Evolutionary conservation across 495 filamentous ascomycete species (phyloP), one percentile per base, ranked within the genome.

Genomic region (Penicillium paradoxum): DNA sequence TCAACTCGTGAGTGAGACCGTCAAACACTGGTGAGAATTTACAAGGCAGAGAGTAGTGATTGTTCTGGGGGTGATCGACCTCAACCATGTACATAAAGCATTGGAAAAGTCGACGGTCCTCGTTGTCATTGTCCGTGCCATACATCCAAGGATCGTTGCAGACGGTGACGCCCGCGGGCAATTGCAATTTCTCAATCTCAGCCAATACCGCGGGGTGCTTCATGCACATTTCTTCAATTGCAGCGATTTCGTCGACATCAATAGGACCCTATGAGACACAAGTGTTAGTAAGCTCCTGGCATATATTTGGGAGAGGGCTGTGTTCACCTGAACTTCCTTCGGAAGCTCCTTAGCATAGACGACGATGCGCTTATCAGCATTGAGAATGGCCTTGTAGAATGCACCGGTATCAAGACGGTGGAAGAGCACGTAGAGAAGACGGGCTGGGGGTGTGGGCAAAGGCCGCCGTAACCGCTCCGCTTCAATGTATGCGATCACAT

Each of bases 31-130:
- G 88, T 5, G 84, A 89, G 56, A 93, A 86, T 19, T 84, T 80
- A 46, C 91, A 77, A 0, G 89, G 89, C 30, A 90, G 76, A 0
- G 89, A 84, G 64, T 95, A 95, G 58, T 92, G 86, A 60, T 91
- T 91, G 51, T 75, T 69, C 51, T 75, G 64, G 4, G 70, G 69
- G 41, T 75, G 70, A 25, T 73, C 69, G 8, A 69, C 65, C 6
- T 58, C 63, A 2, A 75, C 57, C 39, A 75, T 62, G 33, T 75
- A 75, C 68, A 75, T 72, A 51, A 73, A 75, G 54, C 71, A 73
- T 53, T 75, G 73, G 51, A 74, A 73, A 14, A 73, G 67, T 0
- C 73, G 69, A 17, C 71, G 66, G 19, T 57, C 65, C 46, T 75
- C 70, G 14, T 63, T 64, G 6, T 59, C 56, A 18, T 58, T 57